Percentiles rank a stretch among this genome's conserved stretches.
These are phyloP conservation scores for Arabidopsis hybrid DNA, from an alignment of 441 rosid genomes.

Conservation along the genomic window DNA sequence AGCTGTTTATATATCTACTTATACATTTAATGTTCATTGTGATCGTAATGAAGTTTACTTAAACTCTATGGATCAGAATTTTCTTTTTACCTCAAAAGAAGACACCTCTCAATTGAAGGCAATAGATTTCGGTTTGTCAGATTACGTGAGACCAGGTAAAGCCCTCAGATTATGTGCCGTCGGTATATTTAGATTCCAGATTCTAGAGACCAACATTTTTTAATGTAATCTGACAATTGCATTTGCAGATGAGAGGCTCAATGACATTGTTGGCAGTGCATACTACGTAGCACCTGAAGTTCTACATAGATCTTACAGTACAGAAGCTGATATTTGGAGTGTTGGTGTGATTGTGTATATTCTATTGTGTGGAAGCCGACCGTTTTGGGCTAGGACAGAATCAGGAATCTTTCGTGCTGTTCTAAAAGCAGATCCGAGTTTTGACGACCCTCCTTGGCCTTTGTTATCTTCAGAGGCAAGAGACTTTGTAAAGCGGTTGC, in stretches of 20 bases:
- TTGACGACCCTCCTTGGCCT: slow-evolving; percentile 98
- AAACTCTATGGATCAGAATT: slow-evolving; percentile 73
- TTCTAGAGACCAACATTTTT: not conserved
- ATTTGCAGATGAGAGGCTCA: slow-evolving; percentile 88
- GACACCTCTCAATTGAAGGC: slow-evolving; percentile 85
- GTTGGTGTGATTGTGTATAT: slow-evolving; percentile 97
- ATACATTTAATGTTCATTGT: slow-evolving; percentile 3
- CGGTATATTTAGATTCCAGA: not conserved
- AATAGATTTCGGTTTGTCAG: slow-evolving; percentile 98
- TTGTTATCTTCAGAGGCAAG: slow-evolving; percentile 84
- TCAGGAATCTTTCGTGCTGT: slow-evolving; percentile 95
- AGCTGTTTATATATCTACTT: slow-evolving; percentile 4
- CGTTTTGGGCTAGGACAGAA: slow-evolving; percentile 98
- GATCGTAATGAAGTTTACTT: slow-evolving; percentile 48
- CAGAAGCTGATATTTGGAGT: slow-evolving; percentile 99
- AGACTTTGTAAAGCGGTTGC: slow-evolving; percentile 84
- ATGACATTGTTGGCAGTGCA: slow-evolving; percentile 98
- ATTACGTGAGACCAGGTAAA: slow-evolving; percentile 94
- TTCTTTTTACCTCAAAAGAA: slow-evolving; percentile 80
- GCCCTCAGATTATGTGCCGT: not conserved
- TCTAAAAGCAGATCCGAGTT: slow-evolving; percentile 88
- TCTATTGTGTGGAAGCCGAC: slow-evolving; percentile 93
- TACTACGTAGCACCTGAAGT: slow-evolving; percentile 99
- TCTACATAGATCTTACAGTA: slow-evolving; percentile 87
- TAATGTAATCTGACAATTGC: not conserved